These are phyloP conservation scores for Coffea humblotiana DNA, from an alignment of 305 asterid species.

Conservation along the genomic window DNA sequence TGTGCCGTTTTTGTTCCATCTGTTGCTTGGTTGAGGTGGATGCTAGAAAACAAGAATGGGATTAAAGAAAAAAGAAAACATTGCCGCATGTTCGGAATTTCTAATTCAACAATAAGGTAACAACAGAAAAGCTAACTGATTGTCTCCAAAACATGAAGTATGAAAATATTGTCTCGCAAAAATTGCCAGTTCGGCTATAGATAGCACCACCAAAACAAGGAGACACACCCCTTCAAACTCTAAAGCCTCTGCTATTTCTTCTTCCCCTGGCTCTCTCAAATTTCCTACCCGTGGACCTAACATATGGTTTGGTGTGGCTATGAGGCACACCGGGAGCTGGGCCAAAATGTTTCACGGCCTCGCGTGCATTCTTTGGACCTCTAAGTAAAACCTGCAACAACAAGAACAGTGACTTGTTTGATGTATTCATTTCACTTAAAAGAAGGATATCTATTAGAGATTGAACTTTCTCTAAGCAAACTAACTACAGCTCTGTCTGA, in stretches of 20 bases:
- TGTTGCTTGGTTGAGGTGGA: not conserved
- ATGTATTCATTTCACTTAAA: not conserved
- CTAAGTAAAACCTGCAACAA: constrained; percentile 66
- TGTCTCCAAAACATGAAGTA: not conserved
- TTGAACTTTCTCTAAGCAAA: not conserved
- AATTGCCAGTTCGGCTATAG: not conserved
- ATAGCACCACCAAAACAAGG: not conserved
- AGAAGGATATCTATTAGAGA: not conserved
- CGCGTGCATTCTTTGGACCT: constrained; percentile 77
- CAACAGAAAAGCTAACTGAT: not conserved
- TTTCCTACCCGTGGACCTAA: constrained; percentile 77
- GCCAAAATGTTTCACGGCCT: constrained; percentile 87
- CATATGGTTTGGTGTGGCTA: constrained; percentile 89
- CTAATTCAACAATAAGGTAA: not conserved
- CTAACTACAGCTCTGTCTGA: not conserved
- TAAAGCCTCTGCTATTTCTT: constrained; percentile 80
- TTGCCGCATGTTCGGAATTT: not conserved
- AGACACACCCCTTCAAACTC: constrained; percentile 41
- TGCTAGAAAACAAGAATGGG: not conserved
- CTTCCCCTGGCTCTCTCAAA: constrained; percentile 81
- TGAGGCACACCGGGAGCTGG: constrained; percentile 95
- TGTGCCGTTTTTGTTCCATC: not conserved
- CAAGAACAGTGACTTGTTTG: not conserved
- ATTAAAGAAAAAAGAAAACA: not conserved
- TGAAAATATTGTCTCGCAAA: constrained; percentile 6